Evolutionary conservation across 139 green algal species (phyloP).

Genomic region (Chlorella sp.): DNA sequence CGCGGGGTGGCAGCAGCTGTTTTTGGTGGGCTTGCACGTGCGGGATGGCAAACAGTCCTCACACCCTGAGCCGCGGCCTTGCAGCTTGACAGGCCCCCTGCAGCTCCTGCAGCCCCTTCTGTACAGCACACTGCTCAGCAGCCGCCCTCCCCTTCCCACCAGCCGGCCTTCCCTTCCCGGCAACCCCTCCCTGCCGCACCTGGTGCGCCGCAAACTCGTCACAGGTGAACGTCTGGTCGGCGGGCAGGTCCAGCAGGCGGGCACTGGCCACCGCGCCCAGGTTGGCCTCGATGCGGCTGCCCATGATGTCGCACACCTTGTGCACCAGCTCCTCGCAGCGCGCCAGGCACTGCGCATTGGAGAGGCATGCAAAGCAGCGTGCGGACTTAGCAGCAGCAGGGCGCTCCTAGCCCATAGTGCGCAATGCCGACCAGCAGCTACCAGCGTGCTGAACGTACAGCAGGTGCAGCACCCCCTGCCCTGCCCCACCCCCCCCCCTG

Average conservation of each 20-base stretch:
- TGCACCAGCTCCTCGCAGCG: conserved; percentile 87
- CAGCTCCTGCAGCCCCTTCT: too few relatives aligned
- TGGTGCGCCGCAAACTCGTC: conserved; percentile 90
- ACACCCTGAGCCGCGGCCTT: too few relatives aligned
- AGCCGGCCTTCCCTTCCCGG: background rate
- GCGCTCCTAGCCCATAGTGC: too few relatives aligned
- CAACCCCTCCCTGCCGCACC: conserved; percentile 41
- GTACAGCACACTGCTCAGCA: background rate
- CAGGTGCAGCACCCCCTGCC: too few relatives aligned
- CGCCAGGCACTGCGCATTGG: conserved; percentile 52
- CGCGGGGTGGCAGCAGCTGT: background rate
- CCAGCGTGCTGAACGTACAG: too few relatives aligned
- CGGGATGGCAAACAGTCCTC: too few relatives aligned
- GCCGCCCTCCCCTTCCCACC: background rate
- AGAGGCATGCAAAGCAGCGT: background rate
- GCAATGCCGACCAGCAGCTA: too few relatives aligned
- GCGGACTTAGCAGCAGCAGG: background rate
- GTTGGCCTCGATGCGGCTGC: conserved; percentile 90
- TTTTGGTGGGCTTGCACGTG: too few relatives aligned
- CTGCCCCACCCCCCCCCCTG: too few relatives aligned
- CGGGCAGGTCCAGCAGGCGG: conserved; percentile 84
- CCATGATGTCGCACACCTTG: conserved; percentile 87
- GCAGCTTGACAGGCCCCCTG: too few relatives aligned
- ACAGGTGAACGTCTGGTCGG: conserved; percentile 84
- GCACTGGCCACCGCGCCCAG: conserved; percentile 73